These are phyloP conservation scores for Suillus subluteus DNA, from an alignment of 768 basidiomycete genomes.

Conservation along the genomic window DNA sequence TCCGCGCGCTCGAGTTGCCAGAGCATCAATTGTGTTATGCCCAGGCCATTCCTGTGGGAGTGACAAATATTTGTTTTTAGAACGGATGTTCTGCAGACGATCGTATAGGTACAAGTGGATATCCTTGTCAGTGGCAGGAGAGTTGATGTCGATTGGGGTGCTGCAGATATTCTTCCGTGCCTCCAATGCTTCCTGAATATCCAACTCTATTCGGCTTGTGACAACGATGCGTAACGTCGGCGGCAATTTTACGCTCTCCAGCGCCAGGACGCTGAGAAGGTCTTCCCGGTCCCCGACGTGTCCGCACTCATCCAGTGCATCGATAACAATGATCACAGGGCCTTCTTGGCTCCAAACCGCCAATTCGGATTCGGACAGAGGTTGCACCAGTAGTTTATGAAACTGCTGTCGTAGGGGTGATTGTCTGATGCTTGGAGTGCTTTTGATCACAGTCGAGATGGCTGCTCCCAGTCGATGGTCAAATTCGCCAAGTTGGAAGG, in stretches of 20 bases:
- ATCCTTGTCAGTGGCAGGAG: slow-evolving; percentile 27
- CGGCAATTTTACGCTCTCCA: slow-evolving; percentile 22
- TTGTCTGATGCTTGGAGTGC: slow-evolving; percentile 33
- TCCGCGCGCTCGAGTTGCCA: slow-evolving; percentile 33
- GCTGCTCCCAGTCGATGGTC: slow-evolving; percentile 31
- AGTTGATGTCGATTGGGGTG: slow-evolving; percentile 31
- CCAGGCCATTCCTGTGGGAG: slow-evolving; percentile 37
- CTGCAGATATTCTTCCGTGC: slow-evolving; percentile 16
- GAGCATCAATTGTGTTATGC: slow-evolving; percentile 17
- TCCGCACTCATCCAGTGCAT: slow-evolving; percentile 40
- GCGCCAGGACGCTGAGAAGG: slow-evolving; percentile 32
- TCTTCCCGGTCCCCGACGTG: slow-evolving; percentile 26
- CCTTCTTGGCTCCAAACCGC: slow-evolving; percentile 24
- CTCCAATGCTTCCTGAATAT: slow-evolving; percentile 26
- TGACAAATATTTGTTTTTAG: slow-evolving; percentile 30
- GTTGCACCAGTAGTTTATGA: slow-evolving; percentile 36
- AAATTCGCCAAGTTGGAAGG: slow-evolving; percentile 38
- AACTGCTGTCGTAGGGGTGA: slow-evolving; percentile 36
- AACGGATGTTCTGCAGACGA: slow-evolving; percentile 28
- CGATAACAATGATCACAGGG: slow-evolving; percentile 37
- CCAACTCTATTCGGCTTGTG: slow-evolving; percentile 36
- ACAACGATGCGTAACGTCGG: slow-evolving; percentile 35
- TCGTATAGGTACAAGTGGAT: slow-evolving; percentile 31
- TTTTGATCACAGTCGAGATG: slow-evolving; percentile 29
- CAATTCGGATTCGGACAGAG: slow-evolving; percentile 24